Conservation (phyloP, 2,329 filamentous ascomycete genomes). For the Emydomyces testavorans region DNA sequence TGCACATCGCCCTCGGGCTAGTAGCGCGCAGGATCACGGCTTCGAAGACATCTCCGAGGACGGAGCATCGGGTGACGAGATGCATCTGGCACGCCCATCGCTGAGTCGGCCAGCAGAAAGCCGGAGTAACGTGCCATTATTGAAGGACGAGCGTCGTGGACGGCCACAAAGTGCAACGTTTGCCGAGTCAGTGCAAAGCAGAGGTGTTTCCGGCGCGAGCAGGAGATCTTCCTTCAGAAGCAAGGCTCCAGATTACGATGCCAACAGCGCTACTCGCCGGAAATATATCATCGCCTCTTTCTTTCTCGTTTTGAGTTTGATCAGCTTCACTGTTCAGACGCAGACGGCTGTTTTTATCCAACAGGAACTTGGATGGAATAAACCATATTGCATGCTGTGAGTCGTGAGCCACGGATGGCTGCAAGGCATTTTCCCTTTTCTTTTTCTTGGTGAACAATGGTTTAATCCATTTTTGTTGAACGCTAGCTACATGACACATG, state of each 20-base stretch:
- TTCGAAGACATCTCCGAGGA: conserved; percentile 23
- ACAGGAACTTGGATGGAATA: conserved; percentile 83
- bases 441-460: conserved; percentile 1
- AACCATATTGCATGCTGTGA: conserved; percentile 98
- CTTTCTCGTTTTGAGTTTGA: conserved; percentile 69
- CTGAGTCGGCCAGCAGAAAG: conserved; percentile 40
- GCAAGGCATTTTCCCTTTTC: not conserved
- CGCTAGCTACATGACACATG: conserved; percentile 70
- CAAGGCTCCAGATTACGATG: conserved; percentile 57
- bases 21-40: not conserved
- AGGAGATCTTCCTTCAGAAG: conserved; percentile 63
- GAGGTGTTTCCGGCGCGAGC: conserved; percentile 31
- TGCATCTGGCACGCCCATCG: conserved; percentile 37
- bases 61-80: conserved; percentile 35
- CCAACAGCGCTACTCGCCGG: conserved; percentile 56
- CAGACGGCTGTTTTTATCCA: conserved; percentile 94
- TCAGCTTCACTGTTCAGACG: conserved; percentile 87
- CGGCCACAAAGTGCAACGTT: conserved; percentile 26
- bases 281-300: conserved; percentile 80
- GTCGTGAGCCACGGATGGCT: conserved; percentile 22
- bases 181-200: conserved; percentile 25
- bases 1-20: not conserved
- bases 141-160: conserved; percentile 38
- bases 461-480: conserved; percentile 11
- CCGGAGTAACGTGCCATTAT: conserved; percentile 43